Conservation (phyloP, 2,329 filamentous ascomycete genomes). For the Rhinocladiella mackenziei region DNA sequence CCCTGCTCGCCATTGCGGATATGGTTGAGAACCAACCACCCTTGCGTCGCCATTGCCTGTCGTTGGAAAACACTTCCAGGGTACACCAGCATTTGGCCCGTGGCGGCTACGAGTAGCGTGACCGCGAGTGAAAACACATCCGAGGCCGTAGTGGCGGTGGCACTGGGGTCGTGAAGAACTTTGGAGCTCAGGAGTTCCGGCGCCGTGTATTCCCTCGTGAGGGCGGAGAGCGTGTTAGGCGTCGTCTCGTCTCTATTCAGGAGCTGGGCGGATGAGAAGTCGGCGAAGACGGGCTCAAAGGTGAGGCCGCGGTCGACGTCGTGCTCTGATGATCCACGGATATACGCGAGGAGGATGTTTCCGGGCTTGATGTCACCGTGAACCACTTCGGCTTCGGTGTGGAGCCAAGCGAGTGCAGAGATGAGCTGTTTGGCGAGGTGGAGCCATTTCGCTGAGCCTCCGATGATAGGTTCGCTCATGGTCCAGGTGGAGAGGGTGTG, state of each 20-base stretch:
- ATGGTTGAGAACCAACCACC: conserved; percentile 42
- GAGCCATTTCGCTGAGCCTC: conserved; percentile 38
- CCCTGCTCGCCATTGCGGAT: conserved; percentile 38
- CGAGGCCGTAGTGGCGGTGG: conserved; percentile 37
- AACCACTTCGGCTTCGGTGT: conserved; percentile 38
- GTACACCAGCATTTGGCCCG: conserved; percentile 44
- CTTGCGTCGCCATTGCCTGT: conserved; percentile 43
- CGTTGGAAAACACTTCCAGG: conserved; percentile 40
- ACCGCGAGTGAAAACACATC: conserved; percentile 47
- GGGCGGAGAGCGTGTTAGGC: conserved; percentile 35
- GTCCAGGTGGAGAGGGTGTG: conserved; percentile 38
- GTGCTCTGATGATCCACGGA: neutral
- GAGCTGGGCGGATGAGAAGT: conserved; percentile 44
- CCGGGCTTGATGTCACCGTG: conserved; percentile 49
- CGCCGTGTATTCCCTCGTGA: conserved; percentile 45
- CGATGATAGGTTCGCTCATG: conserved; percentile 46
- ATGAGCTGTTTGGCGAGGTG: conserved; percentile 41
- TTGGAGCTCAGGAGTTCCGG: conserved; percentile 41
- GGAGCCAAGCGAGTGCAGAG: conserved; percentile 43
- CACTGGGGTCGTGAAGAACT: conserved; percentile 36
- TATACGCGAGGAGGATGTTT: conserved; percentile 40
- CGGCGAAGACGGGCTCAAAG: conserved; percentile 39
- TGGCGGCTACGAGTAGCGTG: conserved; percentile 44
- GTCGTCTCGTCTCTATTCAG: conserved; percentile 20
- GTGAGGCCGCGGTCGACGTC: neutral